These are phyloP conservation scores for bread wheat (Triticum aestivum) DNA, from an alignment of 176 grass and related monocot species.

Conservation along the genomic window DNA sequence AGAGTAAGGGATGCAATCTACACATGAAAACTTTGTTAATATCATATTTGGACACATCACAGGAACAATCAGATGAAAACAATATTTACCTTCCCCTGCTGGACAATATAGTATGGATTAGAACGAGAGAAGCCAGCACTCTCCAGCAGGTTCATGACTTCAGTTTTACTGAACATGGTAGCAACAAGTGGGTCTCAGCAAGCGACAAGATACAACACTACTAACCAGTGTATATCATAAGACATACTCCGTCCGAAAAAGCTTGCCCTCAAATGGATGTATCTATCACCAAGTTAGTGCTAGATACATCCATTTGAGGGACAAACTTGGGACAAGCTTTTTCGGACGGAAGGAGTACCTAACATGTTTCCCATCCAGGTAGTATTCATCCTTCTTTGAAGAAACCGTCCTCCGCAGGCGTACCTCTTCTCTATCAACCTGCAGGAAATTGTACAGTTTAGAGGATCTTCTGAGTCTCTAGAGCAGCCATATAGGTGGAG, in stretches of 20 bases:
- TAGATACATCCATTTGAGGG: too few relatives aligned
- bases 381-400: conserved; percentile 96
- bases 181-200: not conserved
- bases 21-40: conserved; percentile 21
- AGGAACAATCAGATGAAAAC: conserved; percentile 6
- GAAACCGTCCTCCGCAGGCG: conserved; percentile 73
- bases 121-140: conserved; percentile 96
- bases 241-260: not conserved
- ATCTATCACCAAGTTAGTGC: too few relatives aligned
- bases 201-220: not conserved
- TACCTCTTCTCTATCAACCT: conserved; percentile 97
- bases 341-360: conserved; percentile 26
- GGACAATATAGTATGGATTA: conserved; percentile 96
- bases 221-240: conserved; percentile 7
- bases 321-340: too few relatives aligned
- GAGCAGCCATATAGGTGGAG: too few relatives aligned
- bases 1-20: conserved; percentile 92
- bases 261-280: too few relatives aligned
- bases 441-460: not conserved
- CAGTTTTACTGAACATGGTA: conserved; percentile 71
- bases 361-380: conserved; percentile 81
- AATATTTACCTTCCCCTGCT: conserved; percentile 76
- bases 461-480: not conserved
- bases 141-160: conserved; percentile 97
- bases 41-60: conserved; percentile 4